Evolutionary conservation across 2,329 filamentous ascomycete genomes (phyloP), one percentile per base, ranked within the genome.

Genomic region (Pseudogymnoascus sp.): DNA sequence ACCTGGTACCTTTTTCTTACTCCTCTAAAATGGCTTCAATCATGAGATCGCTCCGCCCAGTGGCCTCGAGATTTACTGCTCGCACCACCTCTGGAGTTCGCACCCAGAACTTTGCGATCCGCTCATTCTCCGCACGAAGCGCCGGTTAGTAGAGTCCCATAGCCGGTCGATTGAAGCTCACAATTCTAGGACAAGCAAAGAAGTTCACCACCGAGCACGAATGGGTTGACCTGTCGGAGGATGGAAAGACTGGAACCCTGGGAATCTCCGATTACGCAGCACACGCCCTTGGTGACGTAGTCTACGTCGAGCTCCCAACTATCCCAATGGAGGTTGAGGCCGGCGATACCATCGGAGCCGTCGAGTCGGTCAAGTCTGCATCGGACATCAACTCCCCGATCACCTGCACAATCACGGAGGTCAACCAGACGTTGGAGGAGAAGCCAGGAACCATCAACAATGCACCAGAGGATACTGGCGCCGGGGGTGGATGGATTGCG

Each of bases 341-440:
- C 61, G 91, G 91, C 69, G 92, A 97, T 71, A 81, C 88, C 65
- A 88, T 97, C 67, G 94, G 94, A 66, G 91, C 92, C 62, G 92
- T 99, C 68, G 94, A 99, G 79, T 96, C 91, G 2, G 94, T 99
- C 74, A 99, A 99, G 81, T 94, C 88, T 64, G 94, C 94, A n/a
- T 92, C 90, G 64, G 94, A 99, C 73, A 96, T 99, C 79, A 88
- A 96, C 77, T 86, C 90, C 12, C 94, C 94, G 15, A 82, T 96
- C 66, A 77, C 81, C 58, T 92, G 92, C 71, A 88, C 77, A 67
- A 83, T 99, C 63, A 80, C 83, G 35, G 82, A 87, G 70, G 79
- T 85, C 69, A 99, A 99, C 77, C 70, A 71, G 9, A 71, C 78
- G 62, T 81, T 99, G 63, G 89, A 95, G 74, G 87, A 94, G 74